phyloP scores from a whole-genome alignment of 768 basidiomycete species.

The Lactifluus piperatus region DNA sequence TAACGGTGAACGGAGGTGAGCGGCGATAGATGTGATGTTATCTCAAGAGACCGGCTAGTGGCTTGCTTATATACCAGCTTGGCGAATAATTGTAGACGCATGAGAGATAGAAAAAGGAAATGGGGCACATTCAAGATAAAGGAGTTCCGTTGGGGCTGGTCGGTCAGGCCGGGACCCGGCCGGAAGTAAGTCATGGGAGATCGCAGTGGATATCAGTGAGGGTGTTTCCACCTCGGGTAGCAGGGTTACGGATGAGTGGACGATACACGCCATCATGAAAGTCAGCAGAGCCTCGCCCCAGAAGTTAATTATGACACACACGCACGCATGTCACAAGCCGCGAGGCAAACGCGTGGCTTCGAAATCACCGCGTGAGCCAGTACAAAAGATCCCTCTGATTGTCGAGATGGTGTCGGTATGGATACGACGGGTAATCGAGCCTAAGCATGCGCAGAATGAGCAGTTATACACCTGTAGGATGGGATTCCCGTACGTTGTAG shows the following conservation, averaged over 20 bases:
- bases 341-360: slow-evolving; percentile 13
- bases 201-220: not conserved
- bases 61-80: slow-evolving; percentile 6
- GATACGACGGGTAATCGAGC: not conserved
- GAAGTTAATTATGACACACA: slow-evolving; percentile 2
- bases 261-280: not conserved
- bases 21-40: slow-evolving; percentile 1
- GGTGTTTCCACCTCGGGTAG: slow-evolving; percentile 7
- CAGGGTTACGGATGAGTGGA: slow-evolving; percentile 2
- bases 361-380: not conserved
- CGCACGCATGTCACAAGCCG: slow-evolving; percentile 6
- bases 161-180: not conserved
- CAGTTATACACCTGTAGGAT: not conserved
- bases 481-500: not conserved
- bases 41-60: not conserved
- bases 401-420: not conserved
- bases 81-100: not conserved
- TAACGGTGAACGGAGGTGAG: not conserved
- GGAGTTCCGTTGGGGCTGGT: not conserved
- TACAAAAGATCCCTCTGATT: not conserved
- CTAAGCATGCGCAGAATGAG: not conserved
- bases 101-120: not conserved
- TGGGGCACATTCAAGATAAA: not conserved
- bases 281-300: not conserved
- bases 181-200: slow-evolving; percentile 1